A percentile compares a stretch with the other conserved stretches of the same genome.
phyloP scores from a whole-genome alignment of 1,284 basidiomycete species.

The Anthracocystis walkeri region DNA sequence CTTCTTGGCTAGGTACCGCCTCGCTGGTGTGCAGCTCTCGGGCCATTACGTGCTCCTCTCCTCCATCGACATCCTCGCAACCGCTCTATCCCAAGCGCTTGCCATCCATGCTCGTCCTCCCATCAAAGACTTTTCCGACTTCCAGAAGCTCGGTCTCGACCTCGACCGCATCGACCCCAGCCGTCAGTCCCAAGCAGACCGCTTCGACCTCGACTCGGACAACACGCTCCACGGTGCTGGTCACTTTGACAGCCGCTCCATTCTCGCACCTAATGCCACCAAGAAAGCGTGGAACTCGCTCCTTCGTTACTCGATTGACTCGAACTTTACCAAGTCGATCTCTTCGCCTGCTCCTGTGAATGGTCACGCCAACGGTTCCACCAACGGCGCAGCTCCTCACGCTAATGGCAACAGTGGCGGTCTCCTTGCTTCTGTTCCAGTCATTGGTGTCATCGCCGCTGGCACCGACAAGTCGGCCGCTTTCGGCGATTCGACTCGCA shows the following conservation, averaged over 20 bases:
- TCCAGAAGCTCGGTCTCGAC: conserved; percentile 48
- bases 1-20: conserved; percentile 81
- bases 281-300: conserved; percentile 78
- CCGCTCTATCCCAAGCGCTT: conserved; percentile 81
- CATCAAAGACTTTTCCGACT: conserved; percentile 50
- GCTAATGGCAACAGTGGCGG: conserved; percentile 23
- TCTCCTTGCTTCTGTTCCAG: conserved; percentile 3
- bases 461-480: conserved; percentile 40
- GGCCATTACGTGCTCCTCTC: conserved; percentile 89
- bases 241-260: conserved; percentile 30
- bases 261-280: conserved; percentile 71
- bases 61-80: conserved; percentile 84
- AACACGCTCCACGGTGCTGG: conserved; percentile 4
- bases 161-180: conserved; percentile 49
- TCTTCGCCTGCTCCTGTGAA: conserved; percentile 11
- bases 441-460: too few relatives aligned
- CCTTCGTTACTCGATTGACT: conserved; percentile 70
- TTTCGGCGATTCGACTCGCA: conserved; percentile 67
- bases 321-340: conserved; percentile 20
- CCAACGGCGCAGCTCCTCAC: conserved; percentile 13
- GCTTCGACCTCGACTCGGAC: conserved; percentile 53
- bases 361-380: conserved; percentile 13
- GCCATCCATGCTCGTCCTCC: conserved; percentile 70
- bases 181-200: conserved; percentile 48
- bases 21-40: conserved; percentile 80